phyloP scores from a whole-genome alignment of 2,329 filamentous ascomycete species.

The Epichloe sylvatica region DNA sequence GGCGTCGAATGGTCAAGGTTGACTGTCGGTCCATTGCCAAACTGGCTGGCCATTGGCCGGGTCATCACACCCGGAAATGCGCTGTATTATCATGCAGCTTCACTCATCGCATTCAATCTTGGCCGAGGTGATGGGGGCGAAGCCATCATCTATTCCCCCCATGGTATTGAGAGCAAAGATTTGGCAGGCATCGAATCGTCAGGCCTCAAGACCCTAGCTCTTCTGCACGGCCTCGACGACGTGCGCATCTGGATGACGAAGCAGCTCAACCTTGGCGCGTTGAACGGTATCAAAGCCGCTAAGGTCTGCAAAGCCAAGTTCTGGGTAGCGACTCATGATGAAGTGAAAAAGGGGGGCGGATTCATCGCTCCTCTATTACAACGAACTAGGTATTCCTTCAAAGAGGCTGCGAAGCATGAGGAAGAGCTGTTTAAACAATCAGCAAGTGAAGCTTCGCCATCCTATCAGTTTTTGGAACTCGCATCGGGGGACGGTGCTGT shows the following conservation, averaged over 20 bases:
- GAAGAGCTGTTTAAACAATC: constrained; percentile 10
- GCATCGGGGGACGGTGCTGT: constrained; percentile 42
- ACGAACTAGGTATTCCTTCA: constrained; percentile 28
- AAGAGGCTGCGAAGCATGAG: constrained; percentile 27
- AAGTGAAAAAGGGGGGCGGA: constrained; percentile 45
- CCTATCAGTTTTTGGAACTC: constrained; percentile 36
- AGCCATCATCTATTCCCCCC: constrained; percentile 47
- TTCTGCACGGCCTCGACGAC: constrained; percentile 52
- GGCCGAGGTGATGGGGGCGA: constrained; percentile 22
- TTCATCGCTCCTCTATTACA: constrained; percentile 39
- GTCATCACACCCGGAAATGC: constrained; percentile 39
- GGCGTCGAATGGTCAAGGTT: constrained; percentile 9
- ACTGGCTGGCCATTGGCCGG: constrained; percentile 47
- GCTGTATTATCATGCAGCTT: constrained; percentile 47
- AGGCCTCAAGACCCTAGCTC: constrained; percentile 36
- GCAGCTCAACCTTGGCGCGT: constrained; percentile 49
- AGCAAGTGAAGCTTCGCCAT: constrained; percentile 17
- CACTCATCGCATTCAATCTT: constrained; percentile 40
- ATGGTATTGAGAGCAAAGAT: constrained; percentile 38
- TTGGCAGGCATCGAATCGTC: constrained; percentile 28
- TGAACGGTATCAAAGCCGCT: constrained; percentile 46
- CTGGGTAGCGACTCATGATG: constrained; percentile 54
- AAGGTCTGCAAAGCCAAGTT: constrained; percentile 39
- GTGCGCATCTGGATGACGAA: constrained; percentile 33
- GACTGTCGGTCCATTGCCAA: constrained; percentile 28